These are phyloP conservation scores for Fusarium acutatum DNA, from an alignment of 2,329 filamentous ascomycete species.

Conservation along the genomic window DNA sequence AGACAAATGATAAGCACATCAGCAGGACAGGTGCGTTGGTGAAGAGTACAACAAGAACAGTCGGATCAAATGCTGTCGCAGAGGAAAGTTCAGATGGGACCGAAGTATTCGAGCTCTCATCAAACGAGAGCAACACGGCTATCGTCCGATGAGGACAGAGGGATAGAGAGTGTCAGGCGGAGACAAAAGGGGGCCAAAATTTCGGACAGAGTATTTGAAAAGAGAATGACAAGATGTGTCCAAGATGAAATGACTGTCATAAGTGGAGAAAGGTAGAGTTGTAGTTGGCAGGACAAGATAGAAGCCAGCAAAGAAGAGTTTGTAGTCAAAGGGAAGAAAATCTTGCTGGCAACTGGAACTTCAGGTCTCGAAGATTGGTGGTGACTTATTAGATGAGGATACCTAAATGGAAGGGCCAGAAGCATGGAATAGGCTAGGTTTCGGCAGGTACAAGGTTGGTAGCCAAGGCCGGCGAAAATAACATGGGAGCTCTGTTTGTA, in stretches of 20 bases:
- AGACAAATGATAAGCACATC: neutral
- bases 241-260: slow-evolving; percentile 9
- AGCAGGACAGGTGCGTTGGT: neutral
- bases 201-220: slow-evolving; percentile 19
- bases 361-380: neutral
- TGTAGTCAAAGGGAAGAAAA: slow-evolving; percentile 7
- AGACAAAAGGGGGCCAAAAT: slow-evolving; percentile 24
- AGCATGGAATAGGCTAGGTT: slow-evolving; percentile 6
- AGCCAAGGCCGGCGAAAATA: slow-evolving; percentile 1
- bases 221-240: slow-evolving; percentile 9
- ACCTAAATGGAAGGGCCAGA: slow-evolving; percentile 31
- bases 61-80: neutral
- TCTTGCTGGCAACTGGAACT: neutral
- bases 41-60: neutral
- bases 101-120: slow-evolving; percentile 6
- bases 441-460: slow-evolving; percentile 1
- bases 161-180: slow-evolving; percentile 21
- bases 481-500: slow-evolving; percentile 2
- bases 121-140: slow-evolving; percentile 14
- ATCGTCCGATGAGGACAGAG: slow-evolving; percentile 22
- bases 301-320: slow-evolving; percentile 1
- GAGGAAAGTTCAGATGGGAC: neutral
- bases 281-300: neutral
- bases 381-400: slow-evolving; percentile 23
- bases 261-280: neutral